Evolutionary conservation across 768 basidiomycete genomes (phyloP).

Genomic region (Dioszegia aurantiaca): DNA sequence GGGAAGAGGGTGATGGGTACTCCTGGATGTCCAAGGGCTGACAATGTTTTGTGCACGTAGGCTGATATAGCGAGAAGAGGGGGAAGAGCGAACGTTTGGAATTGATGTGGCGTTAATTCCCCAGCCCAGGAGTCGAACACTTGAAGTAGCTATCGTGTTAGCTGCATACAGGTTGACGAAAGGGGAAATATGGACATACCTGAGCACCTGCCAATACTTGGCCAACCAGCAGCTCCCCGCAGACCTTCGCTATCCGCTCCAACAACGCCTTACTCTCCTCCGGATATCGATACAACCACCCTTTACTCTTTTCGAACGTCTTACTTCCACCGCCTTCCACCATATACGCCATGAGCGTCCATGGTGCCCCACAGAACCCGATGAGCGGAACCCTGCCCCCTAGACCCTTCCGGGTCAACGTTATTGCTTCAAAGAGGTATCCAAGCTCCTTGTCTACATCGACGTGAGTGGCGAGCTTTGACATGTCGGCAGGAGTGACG

Average conservation of each 20-base stretch:
- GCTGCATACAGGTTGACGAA: slow-evolving; percentile 6
- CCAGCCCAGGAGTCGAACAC: slow-evolving; percentile 96
- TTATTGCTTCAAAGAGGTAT: slow-evolving; percentile 92
- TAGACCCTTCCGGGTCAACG: slow-evolving; percentile 71
- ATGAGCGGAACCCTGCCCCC: slow-evolving; percentile 90
- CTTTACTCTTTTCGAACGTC: slow-evolving; percentile 84
- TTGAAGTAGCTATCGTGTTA: slow-evolving; percentile 70
- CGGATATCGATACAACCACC: slow-evolving; percentile 90
- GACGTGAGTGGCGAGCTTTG: slow-evolving; percentile 62
- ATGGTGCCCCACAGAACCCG: slow-evolving; percentile 95
- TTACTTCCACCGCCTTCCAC: slow-evolving; percentile 92
- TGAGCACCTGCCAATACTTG: slow-evolving; percentile 95
- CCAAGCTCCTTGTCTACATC: slow-evolving; percentile 76
- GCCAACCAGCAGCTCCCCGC: slow-evolving; percentile 82
- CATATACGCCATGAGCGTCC: slow-evolving; percentile 99
- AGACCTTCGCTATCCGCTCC: slow-evolving; percentile 76
- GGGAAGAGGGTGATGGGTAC: slow-evolving; percentile 90
- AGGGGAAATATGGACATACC: slow-evolving; percentile 56
- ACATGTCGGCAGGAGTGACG: slow-evolving; percentile 68
- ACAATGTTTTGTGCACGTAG: slow-evolving; percentile 64
- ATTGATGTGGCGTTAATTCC: slow-evolving; percentile 85
- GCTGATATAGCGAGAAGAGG: slow-evolving; percentile 69
- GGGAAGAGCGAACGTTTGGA: slow-evolving; percentile 76
- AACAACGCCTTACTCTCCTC: slow-evolving; percentile 76
- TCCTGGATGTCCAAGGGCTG: slow-evolving; percentile 57